A percentile compares a stretch with the other conserved stretches of the same genome.
phyloP scores from a whole-genome alignment of 306 rosid genomes.

The Vicia villosa region DNA sequence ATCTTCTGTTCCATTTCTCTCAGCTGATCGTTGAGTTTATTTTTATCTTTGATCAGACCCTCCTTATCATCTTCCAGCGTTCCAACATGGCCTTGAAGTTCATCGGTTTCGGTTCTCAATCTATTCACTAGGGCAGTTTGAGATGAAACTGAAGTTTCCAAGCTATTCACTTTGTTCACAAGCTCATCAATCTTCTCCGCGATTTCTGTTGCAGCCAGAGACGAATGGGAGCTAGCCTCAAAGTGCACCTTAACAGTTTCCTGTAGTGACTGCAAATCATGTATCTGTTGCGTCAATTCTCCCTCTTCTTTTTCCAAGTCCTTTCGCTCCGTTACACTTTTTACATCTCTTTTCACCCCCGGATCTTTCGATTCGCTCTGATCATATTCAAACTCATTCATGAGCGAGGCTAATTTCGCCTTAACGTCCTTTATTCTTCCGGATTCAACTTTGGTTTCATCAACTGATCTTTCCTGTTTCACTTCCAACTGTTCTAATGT shows the following conservation, averaged over 20 bases:
- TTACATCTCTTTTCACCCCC: constrained; percentile 31
- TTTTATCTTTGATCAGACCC: constrained; percentile 50
- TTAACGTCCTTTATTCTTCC: constrained; percentile 53
- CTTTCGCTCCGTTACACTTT: constrained; percentile 10
- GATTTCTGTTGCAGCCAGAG: constrained; percentile 73
- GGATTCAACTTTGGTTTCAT: constrained; percentile 64
- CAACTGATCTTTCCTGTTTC: constrained; percentile 63
- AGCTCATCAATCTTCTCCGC: constrained; percentile 86
- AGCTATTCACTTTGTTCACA: constrained; percentile 70
- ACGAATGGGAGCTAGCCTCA: constrained; percentile 43
- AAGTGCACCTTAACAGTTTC: constrained; percentile 62
- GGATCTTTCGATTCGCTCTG: constrained; percentile 35
- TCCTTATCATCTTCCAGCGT: constrained; percentile 69
- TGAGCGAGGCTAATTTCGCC: constrained; percentile 63
- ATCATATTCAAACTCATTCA: constrained; percentile 45
- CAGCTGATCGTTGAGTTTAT: constrained; percentile 50
- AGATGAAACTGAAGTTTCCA: constrained; percentile 79
- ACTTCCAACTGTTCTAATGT: constrained; percentile 57
- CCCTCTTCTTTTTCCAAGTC: constrained; percentile 39
- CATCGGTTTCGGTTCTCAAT: constrained; percentile 66
- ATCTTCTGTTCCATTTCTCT: constrained; percentile 69
- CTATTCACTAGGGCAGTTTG: constrained; percentile 70
- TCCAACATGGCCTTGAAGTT: constrained; percentile 65
- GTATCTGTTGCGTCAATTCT: constrained; percentile 39
- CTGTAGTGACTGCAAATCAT: constrained; percentile 51